Evolutionary conservation across 2,329 filamentous ascomycete species (phyloP), one percentile per base, ranked within the genome.

Genomic region (Colletotrichum sp.): DNA sequence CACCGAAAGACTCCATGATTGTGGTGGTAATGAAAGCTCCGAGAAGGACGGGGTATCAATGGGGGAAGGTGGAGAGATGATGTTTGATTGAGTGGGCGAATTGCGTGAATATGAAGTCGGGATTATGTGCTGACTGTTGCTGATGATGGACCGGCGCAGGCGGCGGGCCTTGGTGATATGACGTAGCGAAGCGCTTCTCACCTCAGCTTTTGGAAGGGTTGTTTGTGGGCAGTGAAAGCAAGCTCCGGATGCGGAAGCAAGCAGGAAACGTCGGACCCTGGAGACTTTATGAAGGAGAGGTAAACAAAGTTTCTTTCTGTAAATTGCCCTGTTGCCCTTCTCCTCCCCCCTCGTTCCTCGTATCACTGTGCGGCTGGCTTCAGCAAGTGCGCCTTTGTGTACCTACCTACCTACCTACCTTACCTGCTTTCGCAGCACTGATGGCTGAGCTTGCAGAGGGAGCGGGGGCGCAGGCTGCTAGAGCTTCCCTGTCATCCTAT

Each of bases 1-100:
- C 82, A 59, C 84, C 84, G 80, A 92, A 89, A 65, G 88, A 88
- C 77, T 91, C 89, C 90, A 90, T 90, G 66, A 8, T 77, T 65
- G 68, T 62, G 55, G 16, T 32, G 15, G 13, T 22, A 13, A 24
- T 44, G 9, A 48, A 22, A 68, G 39, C 44, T 64, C 44, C 28
- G 24, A 22, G 44, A 13, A 52, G 44, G 22, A 32, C 18, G 13
- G 48, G 26, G 60, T 65, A 52, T 65, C 59, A 59, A 52, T 48
- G 30, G 16, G 24, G 59, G 30, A 62, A 69, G 26, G 28, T 64
- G 34, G 64, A 16, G 30, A 28, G 18, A 18, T 36, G 44, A 44
- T n/a, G 16, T 22, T 36, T 28, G 28, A 59, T 52, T 34, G 28
- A 64, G 73, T 64, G 69, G 57, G 64, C 26, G 15, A 16, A 60